phyloP scores from a whole-genome alignment of 805 yeast genomes.

The Soucietia sequanensis region DNA sequence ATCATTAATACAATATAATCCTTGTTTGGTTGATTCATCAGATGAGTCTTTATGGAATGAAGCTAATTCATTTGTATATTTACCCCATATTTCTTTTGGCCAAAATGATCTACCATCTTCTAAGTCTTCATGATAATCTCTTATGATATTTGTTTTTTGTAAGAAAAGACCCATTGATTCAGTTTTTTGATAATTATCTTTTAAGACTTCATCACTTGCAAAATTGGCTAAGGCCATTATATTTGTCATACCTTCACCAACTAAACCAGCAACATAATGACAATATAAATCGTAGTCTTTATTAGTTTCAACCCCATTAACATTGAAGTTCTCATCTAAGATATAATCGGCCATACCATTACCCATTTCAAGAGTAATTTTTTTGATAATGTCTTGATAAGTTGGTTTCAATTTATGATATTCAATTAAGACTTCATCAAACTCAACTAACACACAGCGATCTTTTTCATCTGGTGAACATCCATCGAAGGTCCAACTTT shows the following conservation, averaged over 20 bases:
- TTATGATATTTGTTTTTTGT: slow-evolving; percentile 93
- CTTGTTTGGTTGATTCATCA: slow-evolving; percentile 50
- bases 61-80: slow-evolving; percentile 63
- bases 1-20: slow-evolving; percentile 76
- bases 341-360: slow-evolving; percentile 97
- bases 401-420: slow-evolving; percentile 70
- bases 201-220: slow-evolving; percentile 49
- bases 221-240: slow-evolving; percentile 75
- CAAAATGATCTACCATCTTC: slow-evolving; percentile 92
- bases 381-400: slow-evolving; percentile 76
- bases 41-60: slow-evolving; percentile 48
- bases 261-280: slow-evolving; percentile 96
- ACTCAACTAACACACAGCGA: slow-evolving; percentile 75
- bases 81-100: slow-evolving; percentile 93
- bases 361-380: slow-evolving; percentile 86
- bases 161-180: slow-evolving; percentile 92
- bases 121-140: slow-evolving; percentile 92
- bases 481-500: slow-evolving; percentile 82
- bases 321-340: slow-evolving; percentile 70
- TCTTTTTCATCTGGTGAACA: slow-evolving; percentile 78
- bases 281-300: slow-evolving; percentile 89
- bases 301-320: slow-evolving; percentile 73
- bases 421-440: slow-evolving; percentile 65
- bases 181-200: slow-evolving; percentile 55
- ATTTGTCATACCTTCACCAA: slow-evolving; percentile 92